phyloP scores from a whole-genome alignment of 1,139 yeast genomes.

The Blastobotrys serpentis region DNA sequence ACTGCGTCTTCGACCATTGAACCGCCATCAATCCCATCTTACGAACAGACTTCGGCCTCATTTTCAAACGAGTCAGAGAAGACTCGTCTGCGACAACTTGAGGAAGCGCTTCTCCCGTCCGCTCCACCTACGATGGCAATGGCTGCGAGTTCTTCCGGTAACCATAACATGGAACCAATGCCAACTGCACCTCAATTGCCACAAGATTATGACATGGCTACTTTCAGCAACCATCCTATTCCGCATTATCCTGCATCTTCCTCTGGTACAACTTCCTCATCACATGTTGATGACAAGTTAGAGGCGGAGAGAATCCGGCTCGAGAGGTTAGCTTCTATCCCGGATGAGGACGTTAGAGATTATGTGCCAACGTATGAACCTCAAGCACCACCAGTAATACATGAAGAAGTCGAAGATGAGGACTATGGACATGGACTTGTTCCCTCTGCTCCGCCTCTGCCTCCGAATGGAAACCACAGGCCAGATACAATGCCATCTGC shows the following conservation, averaged over 20 bases:
- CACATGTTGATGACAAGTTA: constrained; percentile 26
- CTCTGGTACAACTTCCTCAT: too few relatives aligned
- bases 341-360: constrained; percentile 25
- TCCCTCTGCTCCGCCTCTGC: constrained; percentile 16
- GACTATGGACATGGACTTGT: background rate
- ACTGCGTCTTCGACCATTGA: constrained; percentile 2
- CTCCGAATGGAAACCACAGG: background rate
- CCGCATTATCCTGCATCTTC: too few relatives aligned
- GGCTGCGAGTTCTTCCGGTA: constrained; percentile 3
- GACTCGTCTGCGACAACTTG: constrained; percentile 53
- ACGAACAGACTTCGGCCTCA: constrained; percentile 17
- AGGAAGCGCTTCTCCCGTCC: constrained; percentile 60
- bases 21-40: constrained; percentile 4
- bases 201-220: background rate
- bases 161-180: too few relatives aligned
- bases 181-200: constrained; percentile 13
- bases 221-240: too few relatives aligned
- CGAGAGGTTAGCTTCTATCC: constrained; percentile 28
- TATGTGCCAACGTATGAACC: constrained; percentile 29
- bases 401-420: background rate
- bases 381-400: constrained; percentile 18
- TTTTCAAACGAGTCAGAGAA: constrained; percentile 44
- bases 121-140: constrained; percentile 45
- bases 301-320: constrained; percentile 33
- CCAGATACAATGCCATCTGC: constrained; percentile 6